phyloP scores from a whole-genome alignment of 192 early-diverging fungal genomes.

The Linnemannia schmuckeri region DNA sequence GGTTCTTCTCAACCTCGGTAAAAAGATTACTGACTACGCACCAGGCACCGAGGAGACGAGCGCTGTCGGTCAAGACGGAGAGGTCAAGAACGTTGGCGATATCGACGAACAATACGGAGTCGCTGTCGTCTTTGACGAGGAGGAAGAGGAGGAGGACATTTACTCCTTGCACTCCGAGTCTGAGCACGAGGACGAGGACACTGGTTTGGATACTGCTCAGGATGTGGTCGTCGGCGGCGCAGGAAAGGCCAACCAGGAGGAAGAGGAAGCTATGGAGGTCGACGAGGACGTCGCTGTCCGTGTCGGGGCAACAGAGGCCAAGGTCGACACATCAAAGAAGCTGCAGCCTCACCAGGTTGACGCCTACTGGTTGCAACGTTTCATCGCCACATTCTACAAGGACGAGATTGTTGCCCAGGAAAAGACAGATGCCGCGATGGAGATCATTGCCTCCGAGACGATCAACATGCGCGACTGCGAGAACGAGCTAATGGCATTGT shows the following conservation, averaged over 20 bases:
- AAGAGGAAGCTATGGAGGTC: slow-evolving; percentile 58
- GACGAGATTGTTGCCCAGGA: slow-evolving; percentile 91
- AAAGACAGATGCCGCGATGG: slow-evolving; percentile 84
- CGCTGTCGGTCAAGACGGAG: slow-evolving; percentile 68
- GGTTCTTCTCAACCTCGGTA: slow-evolving; percentile 90
- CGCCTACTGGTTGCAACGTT: slow-evolving; percentile 97
- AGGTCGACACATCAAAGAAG: slow-evolving; percentile 60
- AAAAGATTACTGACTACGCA: slow-evolving; percentile 94
- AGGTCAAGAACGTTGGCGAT: slow-evolving; percentile 62
- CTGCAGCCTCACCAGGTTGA: slow-evolving; percentile 87
- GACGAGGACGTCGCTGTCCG: slow-evolving; percentile 72
- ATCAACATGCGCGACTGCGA: slow-evolving; percentile 87
- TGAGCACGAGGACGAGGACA: slow-evolving; percentile 71
- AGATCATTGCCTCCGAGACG: slow-evolving; percentile 75
- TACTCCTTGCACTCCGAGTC: slow-evolving; percentile 76
- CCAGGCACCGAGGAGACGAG: slow-evolving; percentile 63
- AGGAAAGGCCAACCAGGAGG: slow-evolving; percentile 64
- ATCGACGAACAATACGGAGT: slow-evolving; percentile 93
- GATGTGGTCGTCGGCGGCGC: slow-evolving; percentile 52
- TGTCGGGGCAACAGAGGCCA: slow-evolving; percentile 59
- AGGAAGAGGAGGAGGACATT: slow-evolving; percentile 89
- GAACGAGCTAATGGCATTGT: slow-evolving; percentile 96
- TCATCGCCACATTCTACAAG: slow-evolving; percentile 82
- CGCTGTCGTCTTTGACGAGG: slow-evolving; percentile 97
- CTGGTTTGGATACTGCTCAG: slow-evolving; percentile 61